Evolutionary conservation across 2,329 filamentous ascomycete species (phyloP), one percentile per base, ranked within the genome.

Genomic region (Talaromyces sp.): DNA sequence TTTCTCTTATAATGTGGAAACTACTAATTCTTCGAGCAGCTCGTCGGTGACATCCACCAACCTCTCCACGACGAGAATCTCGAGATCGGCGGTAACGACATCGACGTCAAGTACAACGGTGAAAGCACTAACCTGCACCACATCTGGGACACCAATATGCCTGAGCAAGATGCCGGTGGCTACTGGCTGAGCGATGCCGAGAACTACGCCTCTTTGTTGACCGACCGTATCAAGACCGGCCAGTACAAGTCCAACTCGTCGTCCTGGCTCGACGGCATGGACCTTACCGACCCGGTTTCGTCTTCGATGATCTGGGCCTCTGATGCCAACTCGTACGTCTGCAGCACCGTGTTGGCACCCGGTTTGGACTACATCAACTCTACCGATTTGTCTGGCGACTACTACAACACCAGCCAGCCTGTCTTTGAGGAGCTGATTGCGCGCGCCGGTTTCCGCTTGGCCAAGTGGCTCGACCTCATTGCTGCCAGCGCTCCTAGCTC

Each of bases 31-130:
- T 28, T 50, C 28, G 30, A 6, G 34, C 61, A 76, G 60, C 83
- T 84, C 68, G 76, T 95, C 10, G 85, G 91, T 61, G 92, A 96
- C 71, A 85, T 91, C 30, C 86, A 85, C 63, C 92, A 92, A 70
- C 90, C 89, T 0, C 78, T 96, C 56, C 84, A 85, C 66, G 80
- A 81, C 12, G 82, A 85, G 73, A 81, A 87, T 60, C 82, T 88
- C 6, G 79, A 81, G 2, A 76, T 81, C 27, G 89, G 89, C 59
- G 89, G 89, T 0, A 92, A 92, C 67, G 82, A 83, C 10, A 89
- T 92, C 67, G 73, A 79, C 14, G 89, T 92, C 1, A 78, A 76
- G 16, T 92, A 87, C 75, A 79, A 86, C 30, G 82, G 81, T 2
- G 72, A 74, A 33, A 73, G 78, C 31, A 81, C 84, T 60, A 92